Conservation (phyloP, 768 basidiomycete species). For the Mycena polygramma region DNA sequence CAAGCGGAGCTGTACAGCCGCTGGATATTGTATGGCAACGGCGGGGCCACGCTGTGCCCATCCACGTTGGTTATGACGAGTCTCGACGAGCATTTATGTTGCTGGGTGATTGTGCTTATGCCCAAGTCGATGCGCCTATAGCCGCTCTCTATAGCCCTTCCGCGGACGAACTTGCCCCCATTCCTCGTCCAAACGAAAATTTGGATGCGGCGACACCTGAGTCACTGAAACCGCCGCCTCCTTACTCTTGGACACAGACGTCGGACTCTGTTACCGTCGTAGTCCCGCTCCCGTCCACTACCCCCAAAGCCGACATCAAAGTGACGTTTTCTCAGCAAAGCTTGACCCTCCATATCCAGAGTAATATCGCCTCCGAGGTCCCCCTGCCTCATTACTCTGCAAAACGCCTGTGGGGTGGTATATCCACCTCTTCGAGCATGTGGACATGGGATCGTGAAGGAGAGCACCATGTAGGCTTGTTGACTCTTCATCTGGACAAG, state of each 20-base stretch:
- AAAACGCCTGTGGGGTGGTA: conserved; percentile 82
- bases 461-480: conserved; percentile 72
- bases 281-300: conserved; percentile 84
- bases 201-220: conserved; percentile 56
- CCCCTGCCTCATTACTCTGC: conserved; percentile 71
- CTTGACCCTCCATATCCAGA: conserved; percentile 73
- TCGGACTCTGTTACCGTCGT: conserved; percentile 86
- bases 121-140: conserved; percentile 50
- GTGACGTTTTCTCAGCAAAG: conserved; percentile 75
- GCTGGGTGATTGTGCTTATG: conserved; percentile 71
- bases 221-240: conserved; percentile 73
- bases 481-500: conserved; percentile 92
- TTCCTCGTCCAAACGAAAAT: conserved; percentile 73
- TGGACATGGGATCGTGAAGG: conserved; percentile 95
- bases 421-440: conserved; percentile 83
- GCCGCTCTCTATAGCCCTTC: conserved; percentile 66
- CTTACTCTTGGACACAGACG: conserved; percentile 96
- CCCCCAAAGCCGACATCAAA: conserved; percentile 72
- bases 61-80: conserved; percentile 64
- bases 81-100: conserved; percentile 64
- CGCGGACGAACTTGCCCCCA: conserved; percentile 75
- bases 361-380: conserved; percentile 48
- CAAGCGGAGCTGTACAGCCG: conserved; percentile 46
- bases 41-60: conserved; percentile 78
- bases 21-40: conserved; percentile 78